Base-by-base conservation (phyloP, 2,329 filamentous ascomycete species). In the Colletotrichum chrysophilum region DNA sequence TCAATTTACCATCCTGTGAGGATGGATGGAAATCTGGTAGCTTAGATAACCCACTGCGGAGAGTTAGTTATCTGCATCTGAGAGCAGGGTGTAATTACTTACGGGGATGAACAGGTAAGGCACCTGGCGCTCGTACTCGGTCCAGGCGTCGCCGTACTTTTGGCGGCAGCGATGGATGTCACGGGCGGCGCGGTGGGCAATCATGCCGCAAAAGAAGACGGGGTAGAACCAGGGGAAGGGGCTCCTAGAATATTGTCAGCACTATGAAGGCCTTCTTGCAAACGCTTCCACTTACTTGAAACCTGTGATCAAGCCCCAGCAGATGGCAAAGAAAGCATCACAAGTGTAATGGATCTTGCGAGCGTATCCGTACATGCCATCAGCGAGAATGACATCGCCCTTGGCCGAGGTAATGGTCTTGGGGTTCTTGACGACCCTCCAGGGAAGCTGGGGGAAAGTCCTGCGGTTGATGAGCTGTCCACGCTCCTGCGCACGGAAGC, bases 161-260 rank as follows among this genome's bases (percentile, higher is more conserved):
- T 88, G 88, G 71, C 91, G 89, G 85, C 95, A 97, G 78, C 93
- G 89, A 83, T 94, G 88, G 76, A 96, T 94, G 82, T 97, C 95
- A 76, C 95, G 89, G 78, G 87, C 87, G 6, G 94, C 93, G 75
- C 95, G 93, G 84, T 97, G 95, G 12, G 92, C 88, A 81, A 97
- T 96, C 94, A 96, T 96, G 79, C 86, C 85, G 21, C 88, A 88
- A 83, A 97, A 97, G 88, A 97, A 97, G 43, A 94, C 84, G 0
- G 94, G 94, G 83, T 97, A 96, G 85, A 97, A 97, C 94, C 95
- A 97, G 1, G 95, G 95, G 86, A 96, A 96, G 0, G 95, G 94
- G 81, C 93, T 95, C 58, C 77, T 78, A 30, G n/a, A 34, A 34
- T 6, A 2, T 61, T 34, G 14, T 70, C 5, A 70, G 67, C 43